Percentiles rank a stretch among this genome's conserved stretches.
These are phyloP conservation scores for Leccinum longicurvipes DNA, from an alignment of 768 basidiomycete genomes.

Conservation along the genomic window DNA sequence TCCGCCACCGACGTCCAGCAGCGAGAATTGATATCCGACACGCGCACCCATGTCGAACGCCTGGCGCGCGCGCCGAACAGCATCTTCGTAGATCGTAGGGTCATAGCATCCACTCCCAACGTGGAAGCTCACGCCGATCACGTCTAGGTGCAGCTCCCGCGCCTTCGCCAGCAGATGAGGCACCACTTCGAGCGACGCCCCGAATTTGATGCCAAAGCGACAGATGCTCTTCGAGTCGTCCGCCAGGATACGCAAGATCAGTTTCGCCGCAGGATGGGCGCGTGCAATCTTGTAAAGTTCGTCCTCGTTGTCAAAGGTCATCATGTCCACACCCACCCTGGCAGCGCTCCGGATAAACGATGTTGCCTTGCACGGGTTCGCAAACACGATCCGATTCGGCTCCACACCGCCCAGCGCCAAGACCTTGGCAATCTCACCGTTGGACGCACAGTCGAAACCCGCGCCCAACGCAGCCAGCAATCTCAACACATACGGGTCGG, in stretches of 20 bases:
- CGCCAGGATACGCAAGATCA: slow-evolving; percentile 93
- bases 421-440: slow-evolving; percentile 85
- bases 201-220: slow-evolving; percentile 92
- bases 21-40: slow-evolving; percentile 74
- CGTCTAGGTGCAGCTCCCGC: slow-evolving; percentile 72
- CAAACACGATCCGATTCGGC: slow-evolving; percentile 88
- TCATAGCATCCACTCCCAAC: slow-evolving; percentile 98
- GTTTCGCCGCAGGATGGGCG: slow-evolving; percentile 73
- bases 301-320: slow-evolving; percentile 99
- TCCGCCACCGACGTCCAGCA: slow-evolving; percentile 95
- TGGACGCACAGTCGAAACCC: slow-evolving; percentile 97
- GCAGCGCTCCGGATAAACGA: slow-evolving; percentile 90
- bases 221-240: slow-evolving; percentile 96
- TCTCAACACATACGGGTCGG: slow-evolving; percentile 90
- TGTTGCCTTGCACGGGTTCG: slow-evolving; percentile 97
- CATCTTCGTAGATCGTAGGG: slow-evolving; percentile 84
- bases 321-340: slow-evolving; percentile 75
- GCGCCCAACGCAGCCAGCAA: slow-evolving; percentile 86
- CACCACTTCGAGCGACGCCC: slow-evolving; percentile 82
- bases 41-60: slow-evolving; percentile 87
- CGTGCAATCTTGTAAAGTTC: slow-evolving; percentile 92
- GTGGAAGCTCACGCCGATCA: slow-evolving; percentile 96
- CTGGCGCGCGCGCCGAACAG: slow-evolving; percentile 73
- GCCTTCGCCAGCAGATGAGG: slow-evolving; percentile 79
- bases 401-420: slow-evolving; percentile 69